Evolutionary conservation across 2,329 filamentous ascomycete species (phyloP), one percentile per base, ranked within the genome.

Genomic region (Botrytis paeoniae): DNA sequence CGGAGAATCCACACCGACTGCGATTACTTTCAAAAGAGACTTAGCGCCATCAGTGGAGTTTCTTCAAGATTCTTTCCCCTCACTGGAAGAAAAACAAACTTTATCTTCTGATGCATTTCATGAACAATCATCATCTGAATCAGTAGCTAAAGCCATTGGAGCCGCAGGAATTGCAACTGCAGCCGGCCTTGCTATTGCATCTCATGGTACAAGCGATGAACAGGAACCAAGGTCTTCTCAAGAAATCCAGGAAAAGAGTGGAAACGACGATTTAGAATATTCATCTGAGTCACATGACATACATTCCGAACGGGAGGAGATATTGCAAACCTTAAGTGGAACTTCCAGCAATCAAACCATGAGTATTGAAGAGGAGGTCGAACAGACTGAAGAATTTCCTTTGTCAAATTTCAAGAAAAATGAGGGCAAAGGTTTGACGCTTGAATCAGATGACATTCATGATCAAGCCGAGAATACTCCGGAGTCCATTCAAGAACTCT

Each of bases 1-100:
- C 9, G 84, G 89, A 76, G 88, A 93, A 78, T 86, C 87, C 0
- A 94, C 92, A 1, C 92, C 92, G 1, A 92, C 89, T 74, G 90
- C 90, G 41, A 43, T 51, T 37, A 60, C 70, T 29, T 69, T 68
- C 37, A 72, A 60, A 41, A 7, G 85, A 85, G 29, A 81, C 84
- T 16, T 72, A 74, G 64, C 64, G 62, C 57, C 62, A 54, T 41
- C 64, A 39, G 65, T 51, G 32, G 54, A 73, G 54, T 73, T 73
- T 73, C 43, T 25, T 54, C 54, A 54, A 16, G 72, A 73, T 51
- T 71, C 72, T 54, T 65, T 63, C 59, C 57, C 68, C 65, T 43
- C 64, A 69, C 20, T 62, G 43, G 64, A 62, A 51, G 48, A 57
- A 72, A 61, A 35, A 10, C 20, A 35, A 69, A 68, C 39, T 39